These are phyloP conservation scores for Ceratobasidium sp. DNA, from an alignment of 1,284 basidiomycete genomes.

Conservation along the genomic window DNA sequence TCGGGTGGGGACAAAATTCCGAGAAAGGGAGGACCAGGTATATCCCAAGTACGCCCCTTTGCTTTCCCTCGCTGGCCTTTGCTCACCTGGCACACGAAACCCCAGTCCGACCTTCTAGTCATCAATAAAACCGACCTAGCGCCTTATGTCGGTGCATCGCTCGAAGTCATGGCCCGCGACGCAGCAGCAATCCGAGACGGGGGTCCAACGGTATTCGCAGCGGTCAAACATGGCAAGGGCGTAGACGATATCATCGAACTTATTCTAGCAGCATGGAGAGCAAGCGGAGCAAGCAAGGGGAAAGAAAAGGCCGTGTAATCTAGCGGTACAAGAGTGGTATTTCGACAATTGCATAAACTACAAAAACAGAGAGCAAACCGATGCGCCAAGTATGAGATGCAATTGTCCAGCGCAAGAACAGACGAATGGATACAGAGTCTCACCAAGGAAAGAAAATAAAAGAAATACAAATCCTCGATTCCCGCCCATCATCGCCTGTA, in stretches of 20 bases:
- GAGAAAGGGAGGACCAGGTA: slow-evolving; percentile 96
- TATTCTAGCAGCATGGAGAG: slow-evolving; percentile 85
- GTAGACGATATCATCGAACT: slow-evolving; percentile 85
- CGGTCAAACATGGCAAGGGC: slow-evolving; percentile 80
- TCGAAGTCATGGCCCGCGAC: slow-evolving; percentile 95
- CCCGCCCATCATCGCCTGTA: background rate
- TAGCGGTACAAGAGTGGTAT: slow-evolving; percentile 19
- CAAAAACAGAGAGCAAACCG: background rate
- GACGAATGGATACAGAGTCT: background rate
- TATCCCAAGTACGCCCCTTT: slow-evolving; percentile 60
- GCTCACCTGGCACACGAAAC: background rate
- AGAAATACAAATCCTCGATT: background rate
- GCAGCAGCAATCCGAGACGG: slow-evolving; percentile 92
- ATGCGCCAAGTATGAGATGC: background rate
- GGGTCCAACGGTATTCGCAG: slow-evolving; percentile 92
- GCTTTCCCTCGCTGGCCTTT: background rate
- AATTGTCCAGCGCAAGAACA: background rate
- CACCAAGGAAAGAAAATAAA: background rate
- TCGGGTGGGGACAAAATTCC: slow-evolving; percentile 97
- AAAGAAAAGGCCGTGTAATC: slow-evolving; percentile 18
- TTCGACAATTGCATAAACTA: slow-evolving; percentile 9
- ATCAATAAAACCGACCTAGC: slow-evolving; percentile 98
- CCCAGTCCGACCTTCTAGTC: slow-evolving; percentile 89
- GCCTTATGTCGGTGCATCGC: slow-evolving; percentile 88
- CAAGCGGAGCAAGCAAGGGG: slow-evolving; percentile 50